Evolutionary conservation across 2,329 filamentous ascomycete species (phyloP), one percentile per base, ranked within the genome.

Genomic region (Calonectria naviculata): DNA sequence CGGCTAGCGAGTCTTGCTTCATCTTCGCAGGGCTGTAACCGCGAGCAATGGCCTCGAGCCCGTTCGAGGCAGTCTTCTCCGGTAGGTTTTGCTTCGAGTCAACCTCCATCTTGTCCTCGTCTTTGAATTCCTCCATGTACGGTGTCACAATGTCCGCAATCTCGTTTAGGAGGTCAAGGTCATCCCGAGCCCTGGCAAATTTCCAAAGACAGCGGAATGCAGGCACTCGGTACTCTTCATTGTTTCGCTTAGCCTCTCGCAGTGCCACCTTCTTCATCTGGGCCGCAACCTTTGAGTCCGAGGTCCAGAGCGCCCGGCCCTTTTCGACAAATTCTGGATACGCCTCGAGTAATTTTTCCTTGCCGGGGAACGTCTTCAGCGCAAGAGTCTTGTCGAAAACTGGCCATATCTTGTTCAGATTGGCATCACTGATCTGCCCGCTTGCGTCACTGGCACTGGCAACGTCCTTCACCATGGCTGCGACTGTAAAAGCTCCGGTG

Each of bases 341-440:
- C 7, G 94, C 92, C 49, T 91, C 88, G 3, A 98, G 87, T 36
- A 99, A 90, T 75, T 91, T 92, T 83, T 98, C 95, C 81, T 99
- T 99, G 26, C 95, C 95, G 0, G 93, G 89, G 87, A 98, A 99
- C 0, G 95, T 98, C 87, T 98, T 98, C 15, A 97, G 91, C 3
- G 91, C 90, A 46, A 98, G 84, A 1, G 94, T 91, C 78, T 93
- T 94, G 74, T 98, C 94, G 58, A 98, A 87, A 2, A 93, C 89
- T 0, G 94, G 94, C 96, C 96, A 99, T 26, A 98, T 86, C 19
- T 85, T 84, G 74, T 88, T 86, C 21, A 94, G 86, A 46, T 92
- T 90, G 3, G 86, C 79, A 21, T 88, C 86, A 71, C 89, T 90
- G 65, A 94, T 90, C 49, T 90, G 87, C 0, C 89, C 90, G 6